Percentiles rank a stretch among this genome's conserved stretches.
These are phyloP conservation scores for Russula lepida DNA, from an alignment of 768 basidiomycete genomes.

Conservation along the genomic window DNA sequence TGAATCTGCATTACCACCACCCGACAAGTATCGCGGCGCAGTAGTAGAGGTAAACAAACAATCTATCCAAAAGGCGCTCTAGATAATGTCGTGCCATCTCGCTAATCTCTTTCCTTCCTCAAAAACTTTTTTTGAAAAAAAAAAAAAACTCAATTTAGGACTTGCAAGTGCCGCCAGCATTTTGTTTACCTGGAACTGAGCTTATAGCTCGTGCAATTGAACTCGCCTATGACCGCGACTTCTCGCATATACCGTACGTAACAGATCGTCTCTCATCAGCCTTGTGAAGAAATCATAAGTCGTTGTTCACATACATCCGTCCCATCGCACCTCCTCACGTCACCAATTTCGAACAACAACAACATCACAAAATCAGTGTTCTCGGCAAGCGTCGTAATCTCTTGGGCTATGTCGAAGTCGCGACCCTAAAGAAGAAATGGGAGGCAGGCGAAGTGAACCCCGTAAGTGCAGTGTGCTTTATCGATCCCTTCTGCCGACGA, in stretches of 20 bases:
- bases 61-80: neutral
- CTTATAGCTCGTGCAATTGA: conserved; percentile 71
- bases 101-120: neutral
- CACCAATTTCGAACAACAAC: neutral
- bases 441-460: conserved; percentile 63
- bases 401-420: conserved; percentile 78
- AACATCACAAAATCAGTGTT: conserved; percentile 43
- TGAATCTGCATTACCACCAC: neutral
- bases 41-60: conserved; percentile 66
- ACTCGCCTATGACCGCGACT: conserved; percentile 88
- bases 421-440: conserved; percentile 67
- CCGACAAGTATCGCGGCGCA: conserved; percentile 76
- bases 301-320: neutral
- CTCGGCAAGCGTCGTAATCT: conserved; percentile 64
- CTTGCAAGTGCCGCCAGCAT: conserved; percentile 80
- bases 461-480: conserved; percentile 37
- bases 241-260: conserved; percentile 83
- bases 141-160: conserved; percentile 35
- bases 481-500: neutral
- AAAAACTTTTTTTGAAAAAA: neutral
- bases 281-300: too few relatives aligned
- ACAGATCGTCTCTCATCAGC: neutral
- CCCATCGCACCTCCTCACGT: neutral
- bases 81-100: conserved; percentile 1
- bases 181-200: conserved; percentile 65